These are phyloP conservation scores for Candida gorgasii DNA, from an alignment of 805 yeast genomes.

Conservation along the genomic window DNA sequence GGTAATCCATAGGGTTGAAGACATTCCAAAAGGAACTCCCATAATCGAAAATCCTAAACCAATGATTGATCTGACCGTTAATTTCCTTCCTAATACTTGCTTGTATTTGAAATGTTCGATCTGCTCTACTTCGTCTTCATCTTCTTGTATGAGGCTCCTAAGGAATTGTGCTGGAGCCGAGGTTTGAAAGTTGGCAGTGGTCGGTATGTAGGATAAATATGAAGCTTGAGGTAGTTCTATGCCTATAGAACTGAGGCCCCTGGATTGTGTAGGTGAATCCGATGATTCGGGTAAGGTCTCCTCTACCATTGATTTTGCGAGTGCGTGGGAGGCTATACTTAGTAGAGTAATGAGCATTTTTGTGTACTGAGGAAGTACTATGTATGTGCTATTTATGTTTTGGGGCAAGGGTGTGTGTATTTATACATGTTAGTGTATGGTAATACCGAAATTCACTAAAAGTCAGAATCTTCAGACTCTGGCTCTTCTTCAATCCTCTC, in stretches of 20 bases:
- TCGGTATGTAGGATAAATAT: conserved; percentile 12
- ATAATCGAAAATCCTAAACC: conserved; percentile 79
- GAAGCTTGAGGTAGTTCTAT: conserved; percentile 9
- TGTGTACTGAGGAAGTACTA: no score
- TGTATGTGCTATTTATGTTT: no score
- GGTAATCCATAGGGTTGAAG: conserved; percentile 71
- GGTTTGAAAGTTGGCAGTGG: conserved; percentile 7
- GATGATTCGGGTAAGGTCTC: background rate
- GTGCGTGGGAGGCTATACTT: no score
- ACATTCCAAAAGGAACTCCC: conserved; percentile 81
- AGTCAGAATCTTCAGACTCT: conserved; percentile 7
- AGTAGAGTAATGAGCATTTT: no score
- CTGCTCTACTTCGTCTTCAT: conserved; percentile 52
- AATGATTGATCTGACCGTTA: conserved; percentile 67
- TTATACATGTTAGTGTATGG: background rate
- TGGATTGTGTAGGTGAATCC: background rate
- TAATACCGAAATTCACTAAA: background rate
- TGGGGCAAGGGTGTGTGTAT: no score
- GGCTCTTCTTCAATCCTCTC: conserved; percentile 16
- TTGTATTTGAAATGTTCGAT: conserved; percentile 75
- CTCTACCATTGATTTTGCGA: background rate
- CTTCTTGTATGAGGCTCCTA: conserved; percentile 20
- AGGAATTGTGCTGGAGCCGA: conserved; percentile 16
- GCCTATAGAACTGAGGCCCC: background rate
- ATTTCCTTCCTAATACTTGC: conserved; percentile 66